Base-by-base conservation (phyloP, 148 eudicot genomes). In the Oxyria digyna region DNA sequence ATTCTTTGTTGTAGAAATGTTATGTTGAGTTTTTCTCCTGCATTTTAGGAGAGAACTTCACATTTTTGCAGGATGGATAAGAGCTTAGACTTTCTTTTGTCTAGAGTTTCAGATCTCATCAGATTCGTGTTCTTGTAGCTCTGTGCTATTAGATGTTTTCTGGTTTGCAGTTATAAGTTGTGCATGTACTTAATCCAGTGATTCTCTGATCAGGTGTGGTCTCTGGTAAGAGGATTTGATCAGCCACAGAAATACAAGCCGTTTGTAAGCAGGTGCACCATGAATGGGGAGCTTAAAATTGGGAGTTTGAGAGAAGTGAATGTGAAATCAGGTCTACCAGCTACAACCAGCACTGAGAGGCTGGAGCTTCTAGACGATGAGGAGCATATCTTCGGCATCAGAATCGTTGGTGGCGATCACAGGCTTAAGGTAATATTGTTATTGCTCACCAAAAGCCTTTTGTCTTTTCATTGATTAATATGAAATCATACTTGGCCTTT, bases 191-290 rank as follows among this genome's bases (percentile, higher is more conserved):
- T 54, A 54, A 1, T 8, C 27, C 15, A 23, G 62, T 23, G 15
- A 3, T 23, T 4, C 8, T 67, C 26, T 18, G 71, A 74, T 70
- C 74, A 85, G 90, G 90, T 83, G 14, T 86, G 87, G 90, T 83
- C 87, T 20, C 62, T 86, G 41, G 86, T 86, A 64, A 79, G 90
- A 71, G 79, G 85, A 49, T 83, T 86, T 76, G 90, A 86, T 80
- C 75, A 86, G 46, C 90, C 90, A 17, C 87, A 86, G 73, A 83
- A 82, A 75, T 86, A 86, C 78, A 86, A 86, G 75, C 90, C 90
- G 27, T 86, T 86, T 62, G 76, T 86, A 18, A 83, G 90, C 69
- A 80, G 78, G 41, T 86, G 90, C 73, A 78, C 59, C 54, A 32
- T 83, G 63, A 73, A 67, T 37, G 87, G 84, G 8, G 87, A 86